Conservation (phyloP, 768 basidiomycete species). For the Punctularia strigosozonata region DNA sequence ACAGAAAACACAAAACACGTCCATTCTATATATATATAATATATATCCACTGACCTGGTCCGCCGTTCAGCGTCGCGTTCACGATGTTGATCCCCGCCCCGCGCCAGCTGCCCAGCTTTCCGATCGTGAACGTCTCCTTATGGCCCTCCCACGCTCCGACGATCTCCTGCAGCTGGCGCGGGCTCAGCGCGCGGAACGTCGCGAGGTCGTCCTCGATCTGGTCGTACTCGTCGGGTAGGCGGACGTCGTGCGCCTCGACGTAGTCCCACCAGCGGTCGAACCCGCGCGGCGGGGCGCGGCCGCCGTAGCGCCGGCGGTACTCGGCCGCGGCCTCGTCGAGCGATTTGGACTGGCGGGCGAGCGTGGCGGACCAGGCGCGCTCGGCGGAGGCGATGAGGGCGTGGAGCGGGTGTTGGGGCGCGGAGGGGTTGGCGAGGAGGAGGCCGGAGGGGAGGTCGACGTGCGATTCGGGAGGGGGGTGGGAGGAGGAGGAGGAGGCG, state of each 20-base stretch:
- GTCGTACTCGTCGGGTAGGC: constrained; percentile 35
- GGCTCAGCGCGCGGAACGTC: constrained; percentile 24
- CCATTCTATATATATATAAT: no score
- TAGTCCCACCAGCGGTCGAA: constrained; percentile 38
- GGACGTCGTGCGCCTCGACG: constrained; percentile 24
- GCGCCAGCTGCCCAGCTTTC: constrained; percentile 13
- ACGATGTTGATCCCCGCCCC: constrained; percentile 9
- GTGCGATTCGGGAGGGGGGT: constrained; percentile 12
- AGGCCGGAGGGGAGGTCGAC: constrained; percentile 16
- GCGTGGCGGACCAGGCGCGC: constrained; percentile 23
- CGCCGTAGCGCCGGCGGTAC: constrained; percentile 25
- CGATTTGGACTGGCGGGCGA: constrained; percentile 21
- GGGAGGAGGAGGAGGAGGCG: no score
- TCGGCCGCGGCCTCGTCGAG: constrained; percentile 25
- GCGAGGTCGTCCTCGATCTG: constrained; percentile 27
- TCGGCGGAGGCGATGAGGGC: constrained; percentile 27
- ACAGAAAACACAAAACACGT: no score
- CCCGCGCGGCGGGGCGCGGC: constrained; percentile 24
- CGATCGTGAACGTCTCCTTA: constrained; percentile 11
- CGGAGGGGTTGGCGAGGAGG: constrained; percentile 21
- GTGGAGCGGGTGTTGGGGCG: constrained; percentile 31
- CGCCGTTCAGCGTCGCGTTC: constrained; percentile 7
- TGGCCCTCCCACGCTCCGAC: constrained; percentile 14
- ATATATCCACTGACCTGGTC: no score
- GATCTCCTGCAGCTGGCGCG: constrained; percentile 11